Conservation (phyloP, 208 protist species). For the Leishmania tropica region DNA sequence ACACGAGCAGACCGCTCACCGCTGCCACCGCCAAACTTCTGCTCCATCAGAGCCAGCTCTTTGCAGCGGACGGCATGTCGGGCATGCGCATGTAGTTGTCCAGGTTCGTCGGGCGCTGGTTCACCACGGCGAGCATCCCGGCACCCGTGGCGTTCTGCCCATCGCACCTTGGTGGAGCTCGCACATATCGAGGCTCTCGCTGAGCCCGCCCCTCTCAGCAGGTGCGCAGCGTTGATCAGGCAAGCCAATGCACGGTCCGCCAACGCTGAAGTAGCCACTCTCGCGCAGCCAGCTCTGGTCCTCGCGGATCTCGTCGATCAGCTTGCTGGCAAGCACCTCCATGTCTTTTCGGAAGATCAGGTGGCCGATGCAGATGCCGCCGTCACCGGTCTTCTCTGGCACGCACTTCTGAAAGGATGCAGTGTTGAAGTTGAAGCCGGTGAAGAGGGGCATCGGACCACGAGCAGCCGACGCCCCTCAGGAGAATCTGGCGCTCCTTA, state of each 20-base stretch:
- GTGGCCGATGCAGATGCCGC: conserved; percentile 37
- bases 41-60: conserved; percentile 35
- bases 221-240: conserved; percentile 37
- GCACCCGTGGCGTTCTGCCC: conserved; percentile 31
- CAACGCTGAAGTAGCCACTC: conserved; percentile 32
- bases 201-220: conserved; percentile 24
- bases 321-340: conserved; percentile 33
- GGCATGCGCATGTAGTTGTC: conserved; percentile 14
- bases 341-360: conserved; percentile 29
- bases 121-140: conserved; percentile 25
- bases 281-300: conserved; percentile 36
- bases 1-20: conserved; percentile 40
- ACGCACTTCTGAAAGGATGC: conserved; percentile 29
- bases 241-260: conserved; percentile 38
- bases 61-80: conserved; percentile 23
- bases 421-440: conserved; percentile 24
- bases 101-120: conserved; percentile 22
- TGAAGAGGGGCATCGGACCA: conserved; percentile 41
- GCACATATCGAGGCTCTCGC: conserved; percentile 14
- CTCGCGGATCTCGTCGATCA: conserved; percentile 32
- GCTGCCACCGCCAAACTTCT: conserved; percentile 32
- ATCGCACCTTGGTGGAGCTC: conserved; percentile 38
- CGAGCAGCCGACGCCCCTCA: conserved; percentile 30
- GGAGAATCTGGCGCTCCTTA: conserved; percentile 25
- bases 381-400: conserved; percentile 31